These are phyloP conservation scores for Acanthamoeba triangularis DNA, from an alignment of 208 protist species.

Conservation along the genomic window DNA sequence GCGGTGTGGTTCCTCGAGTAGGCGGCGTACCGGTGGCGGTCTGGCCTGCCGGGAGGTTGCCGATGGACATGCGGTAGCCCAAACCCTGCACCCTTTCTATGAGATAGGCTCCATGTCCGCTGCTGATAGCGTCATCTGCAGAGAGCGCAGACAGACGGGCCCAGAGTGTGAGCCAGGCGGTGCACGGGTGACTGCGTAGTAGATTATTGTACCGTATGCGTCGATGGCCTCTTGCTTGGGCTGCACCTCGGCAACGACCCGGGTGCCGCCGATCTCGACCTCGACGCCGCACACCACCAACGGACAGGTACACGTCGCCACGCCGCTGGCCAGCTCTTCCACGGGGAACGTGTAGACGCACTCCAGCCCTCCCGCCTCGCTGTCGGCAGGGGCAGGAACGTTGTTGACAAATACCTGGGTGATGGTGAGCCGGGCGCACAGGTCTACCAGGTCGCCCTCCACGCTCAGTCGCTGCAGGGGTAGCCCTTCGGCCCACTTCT, in stretches of 20 bases:
- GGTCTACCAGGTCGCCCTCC: background rate
- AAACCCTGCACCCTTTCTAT: background rate
- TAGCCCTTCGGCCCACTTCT: background rate
- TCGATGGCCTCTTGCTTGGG: background rate
- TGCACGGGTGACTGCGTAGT: no score
- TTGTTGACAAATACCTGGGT: background rate
- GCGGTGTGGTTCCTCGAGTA: background rate
- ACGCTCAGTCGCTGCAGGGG: background rate
- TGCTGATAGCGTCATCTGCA: constrained; percentile 37
- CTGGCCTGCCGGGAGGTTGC: background rate
- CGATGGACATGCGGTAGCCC: constrained; percentile 34
- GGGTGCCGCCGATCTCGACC: background rate
- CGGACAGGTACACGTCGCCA: background rate
- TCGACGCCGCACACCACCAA: constrained; percentile 30
- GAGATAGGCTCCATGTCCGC: constrained; percentile 70
- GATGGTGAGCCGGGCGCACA: background rate
- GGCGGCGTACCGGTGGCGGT: background rate
- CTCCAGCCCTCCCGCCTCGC: background rate
- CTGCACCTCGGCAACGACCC: background rate
- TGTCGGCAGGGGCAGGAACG: background rate
- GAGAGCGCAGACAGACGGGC: background rate
- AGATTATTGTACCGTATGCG: background rate
- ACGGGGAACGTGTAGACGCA: constrained; percentile 25
- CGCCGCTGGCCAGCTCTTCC: background rate
- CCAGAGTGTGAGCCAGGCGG: background rate